These are phyloP conservation scores for Fusarium nurragi DNA, from an alignment of 2,329 filamentous ascomycete species.

Conservation along the genomic window DNA sequence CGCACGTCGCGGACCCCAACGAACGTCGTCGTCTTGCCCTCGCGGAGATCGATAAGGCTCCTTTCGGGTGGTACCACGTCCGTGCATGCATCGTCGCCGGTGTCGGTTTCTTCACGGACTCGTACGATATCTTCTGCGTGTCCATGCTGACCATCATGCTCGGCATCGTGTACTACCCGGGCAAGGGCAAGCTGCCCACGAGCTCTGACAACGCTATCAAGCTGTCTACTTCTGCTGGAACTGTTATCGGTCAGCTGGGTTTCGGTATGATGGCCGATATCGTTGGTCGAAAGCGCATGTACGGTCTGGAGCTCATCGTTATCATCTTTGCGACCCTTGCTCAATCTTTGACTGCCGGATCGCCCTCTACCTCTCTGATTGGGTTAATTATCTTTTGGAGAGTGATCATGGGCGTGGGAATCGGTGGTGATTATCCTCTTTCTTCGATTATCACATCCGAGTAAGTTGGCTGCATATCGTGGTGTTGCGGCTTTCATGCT, in stretches of 20 bases:
- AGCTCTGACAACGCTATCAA: conserved; percentile 84
- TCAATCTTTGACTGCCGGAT: conserved; percentile 72
- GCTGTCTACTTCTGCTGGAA: conserved; percentile 83
- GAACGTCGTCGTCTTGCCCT: conserved; percentile 82
- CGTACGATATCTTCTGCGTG: conserved; percentile 84
- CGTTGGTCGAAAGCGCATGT: conserved; percentile 75
- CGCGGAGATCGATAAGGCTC: conserved; percentile 82
- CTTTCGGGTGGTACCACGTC: conserved; percentile 86
- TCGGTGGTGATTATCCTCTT: conserved; percentile 75
- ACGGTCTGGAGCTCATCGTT: conserved; percentile 81
- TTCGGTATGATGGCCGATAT: conserved; percentile 83
- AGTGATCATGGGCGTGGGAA: conserved; percentile 69
- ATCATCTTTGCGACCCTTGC: conserved; percentile 83
- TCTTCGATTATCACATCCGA: conserved; percentile 87
- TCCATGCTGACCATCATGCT: conserved; percentile 79
- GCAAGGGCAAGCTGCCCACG: conserved; percentile 67
- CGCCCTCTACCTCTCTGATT: conserved; percentile 69
- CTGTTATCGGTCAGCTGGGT: conserved; percentile 80
- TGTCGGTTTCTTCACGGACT: conserved; percentile 89
- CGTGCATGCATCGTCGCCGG: conserved; percentile 80
- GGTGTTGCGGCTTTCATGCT: not conserved
- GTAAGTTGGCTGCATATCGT: conserved; percentile 50
- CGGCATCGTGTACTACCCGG: conserved; percentile 78
- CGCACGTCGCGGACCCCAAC: conserved; percentile 73
- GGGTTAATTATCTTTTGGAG: conserved; percentile 83